Conservation (phyloP, 2,329 filamentous ascomycete genomes). For the Diaporthe sp. region DNA sequence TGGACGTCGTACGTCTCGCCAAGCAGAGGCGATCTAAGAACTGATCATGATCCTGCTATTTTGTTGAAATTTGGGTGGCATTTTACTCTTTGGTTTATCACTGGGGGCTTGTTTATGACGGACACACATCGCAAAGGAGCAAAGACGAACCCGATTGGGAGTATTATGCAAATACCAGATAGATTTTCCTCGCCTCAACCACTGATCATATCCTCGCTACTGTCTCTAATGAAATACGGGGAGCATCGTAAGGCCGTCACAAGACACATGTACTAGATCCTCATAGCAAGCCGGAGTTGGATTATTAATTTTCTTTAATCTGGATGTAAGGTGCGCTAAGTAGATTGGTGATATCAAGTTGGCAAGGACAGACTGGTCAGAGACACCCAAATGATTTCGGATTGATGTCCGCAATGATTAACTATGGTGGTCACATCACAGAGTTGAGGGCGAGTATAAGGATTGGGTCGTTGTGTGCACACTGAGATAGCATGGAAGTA, state of each 20-base stretch:
- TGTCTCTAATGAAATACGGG: background rate
- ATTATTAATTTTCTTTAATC: no score
- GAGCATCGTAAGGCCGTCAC: background rate
- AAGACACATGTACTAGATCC: background rate
- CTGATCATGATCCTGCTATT: background rate
- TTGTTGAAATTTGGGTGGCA: background rate
- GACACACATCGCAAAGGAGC: conserved; percentile 12
- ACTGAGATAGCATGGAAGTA: no score
- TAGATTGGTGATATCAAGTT: background rate
- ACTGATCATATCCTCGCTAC: background rate
- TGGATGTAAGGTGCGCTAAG: background rate
- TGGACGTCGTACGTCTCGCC: conserved; percentile 56
- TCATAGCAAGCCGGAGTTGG: background rate
- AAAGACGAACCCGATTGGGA: background rate
- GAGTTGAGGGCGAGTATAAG: no score
- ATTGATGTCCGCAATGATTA: no score
- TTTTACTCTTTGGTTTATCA: background rate
- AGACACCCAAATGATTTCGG: no score
- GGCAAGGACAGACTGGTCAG: no score
- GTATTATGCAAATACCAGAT: conserved; percentile 5
- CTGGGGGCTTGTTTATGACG: background rate
- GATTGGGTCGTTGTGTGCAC: no score
- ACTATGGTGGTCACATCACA: no score
- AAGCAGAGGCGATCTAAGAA: conserved; percentile 31
- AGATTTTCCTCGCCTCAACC: background rate